Percentiles rank a stretch among this genome's conserved stretches.
Conservation (phyloP, 108 stramenopile species). For the Asterionellopsis glacialis region DNA sequence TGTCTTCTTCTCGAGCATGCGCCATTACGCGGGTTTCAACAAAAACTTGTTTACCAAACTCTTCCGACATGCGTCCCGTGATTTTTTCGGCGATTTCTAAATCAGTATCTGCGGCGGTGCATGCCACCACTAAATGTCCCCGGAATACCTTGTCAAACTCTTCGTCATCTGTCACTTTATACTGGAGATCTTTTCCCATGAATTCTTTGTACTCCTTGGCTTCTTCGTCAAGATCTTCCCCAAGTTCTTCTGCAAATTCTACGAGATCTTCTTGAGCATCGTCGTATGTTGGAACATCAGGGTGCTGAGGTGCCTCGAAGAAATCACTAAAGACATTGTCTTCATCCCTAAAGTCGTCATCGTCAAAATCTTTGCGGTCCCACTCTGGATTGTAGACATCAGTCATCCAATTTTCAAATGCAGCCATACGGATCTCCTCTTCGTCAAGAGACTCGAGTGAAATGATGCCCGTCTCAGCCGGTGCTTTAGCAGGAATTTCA, state of each 20-base stretch:
- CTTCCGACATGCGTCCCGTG: conserved; percentile 56
- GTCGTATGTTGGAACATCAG: conserved; percentile 49
- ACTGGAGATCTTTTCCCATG: conserved; percentile 25
- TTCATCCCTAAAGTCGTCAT: conserved; percentile 67
- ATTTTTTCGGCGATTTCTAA: conserved; percentile 75
- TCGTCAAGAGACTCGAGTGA: conserved; percentile 68
- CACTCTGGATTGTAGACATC: conserved; percentile 84
- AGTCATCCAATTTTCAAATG: conserved; percentile 78
- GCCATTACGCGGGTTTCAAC: conserved; percentile 78
- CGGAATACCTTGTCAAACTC: conserved; percentile 73
- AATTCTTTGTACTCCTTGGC: conserved; percentile 45
- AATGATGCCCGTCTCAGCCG: conserved; percentile 71
- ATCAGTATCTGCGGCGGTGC: conserved; percentile 52
- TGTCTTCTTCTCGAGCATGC: conserved; percentile 67
- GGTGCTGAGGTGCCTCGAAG: conserved; percentile 53
- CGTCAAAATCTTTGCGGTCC: conserved; percentile 78
- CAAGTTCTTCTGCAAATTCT: conserved; percentile 54
- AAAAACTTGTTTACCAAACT: conserved; percentile 72
- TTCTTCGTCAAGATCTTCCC: conserved; percentile 46
- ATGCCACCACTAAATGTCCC: conserved; percentile 80
- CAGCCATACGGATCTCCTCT: conserved; percentile 82
- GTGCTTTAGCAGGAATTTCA: conserved; percentile 65
- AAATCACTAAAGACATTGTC: conserved; percentile 73
- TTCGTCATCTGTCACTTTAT: conserved; percentile 32
- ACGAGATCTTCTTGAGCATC: conserved; percentile 61